A percentile compares a stretch with the other conserved stretches of the same genome.
phyloP scores from a whole-genome alignment of 179 eudicot genomes.

The Actinidia arguta region DNA sequence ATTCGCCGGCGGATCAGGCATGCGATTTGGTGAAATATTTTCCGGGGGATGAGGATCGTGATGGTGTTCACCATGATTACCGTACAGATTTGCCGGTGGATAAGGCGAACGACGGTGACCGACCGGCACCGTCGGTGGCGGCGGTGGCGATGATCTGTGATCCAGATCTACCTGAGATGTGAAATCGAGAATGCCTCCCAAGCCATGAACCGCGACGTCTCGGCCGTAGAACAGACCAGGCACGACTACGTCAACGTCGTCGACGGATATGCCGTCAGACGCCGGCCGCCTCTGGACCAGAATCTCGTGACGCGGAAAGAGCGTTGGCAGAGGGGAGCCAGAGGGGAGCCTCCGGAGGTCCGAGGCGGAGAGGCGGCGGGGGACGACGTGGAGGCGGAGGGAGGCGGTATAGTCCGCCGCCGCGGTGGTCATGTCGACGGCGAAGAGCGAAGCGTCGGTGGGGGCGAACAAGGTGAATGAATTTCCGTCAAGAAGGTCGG shows the following conservation, averaged over 20 bases:
- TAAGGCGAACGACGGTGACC: neutral
- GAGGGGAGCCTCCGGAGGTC: constrained; percentile 19
- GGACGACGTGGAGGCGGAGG: constrained; percentile 29
- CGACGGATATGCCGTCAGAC: neutral
- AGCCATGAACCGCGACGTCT: constrained; percentile 32
- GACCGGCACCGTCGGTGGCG: neutral
- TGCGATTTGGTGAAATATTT: neutral
- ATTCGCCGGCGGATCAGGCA: neutral
- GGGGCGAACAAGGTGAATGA: constrained; percentile 38
- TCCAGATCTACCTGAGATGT: neutral
- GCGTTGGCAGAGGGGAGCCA: constrained; percentile 16
- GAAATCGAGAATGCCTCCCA: constrained; percentile 23
- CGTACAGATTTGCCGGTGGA: neutral
- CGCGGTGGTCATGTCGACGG: constrained; percentile 28
- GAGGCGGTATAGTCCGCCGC: constrained; percentile 23
- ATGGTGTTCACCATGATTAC: neutral
- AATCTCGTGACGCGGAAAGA: neutral
- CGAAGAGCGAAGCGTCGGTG: constrained; percentile 26
- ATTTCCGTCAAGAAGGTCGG: constrained; percentile 17
- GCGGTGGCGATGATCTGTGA: neutral
- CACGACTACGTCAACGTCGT: constrained; percentile 14
- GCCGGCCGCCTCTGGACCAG: constrained; percentile 3
- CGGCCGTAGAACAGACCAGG: constrained; percentile 24
- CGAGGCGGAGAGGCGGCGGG: constrained; percentile 9
- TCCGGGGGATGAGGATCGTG: neutral